Evolutionary conservation across 225 moss, liverwort and hornwort species (phyloP), one percentile per base, ranked within the genome.

Genomic region (Polytrichum commune): DNA sequence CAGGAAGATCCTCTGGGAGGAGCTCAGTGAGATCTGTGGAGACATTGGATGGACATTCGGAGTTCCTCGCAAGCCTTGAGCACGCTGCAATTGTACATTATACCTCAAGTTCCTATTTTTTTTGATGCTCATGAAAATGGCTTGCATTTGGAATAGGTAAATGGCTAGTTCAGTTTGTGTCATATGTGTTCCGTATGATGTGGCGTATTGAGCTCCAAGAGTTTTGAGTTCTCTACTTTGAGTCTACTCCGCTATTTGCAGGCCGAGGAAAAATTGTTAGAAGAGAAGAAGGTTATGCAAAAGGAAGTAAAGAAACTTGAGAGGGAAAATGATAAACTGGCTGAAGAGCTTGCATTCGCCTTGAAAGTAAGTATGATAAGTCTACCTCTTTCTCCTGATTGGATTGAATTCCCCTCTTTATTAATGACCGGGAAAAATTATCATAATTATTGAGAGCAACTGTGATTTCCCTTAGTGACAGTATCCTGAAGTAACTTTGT

Each of bases 11-110:
- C 66, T 82, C 78, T 18, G 46, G 55, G n/a, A 77, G 69, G 76
- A 73, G 78, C 65, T 84, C 77, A 19, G 62, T 24, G 16, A 77
- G 60, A 69, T 84, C 83, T 28, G 62, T 74, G 68, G 83, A 77
- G 30, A 74, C 77, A 18, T 57, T 83, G 33, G 79, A 83, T 63
- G 83, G 77, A 29, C 76, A 83, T 18, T 74, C 71, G 4, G 77
- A 83, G 64, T 77, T 83, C 67, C 68, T 83, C 33, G 83, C 79
- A 71, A 80, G 83, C 35, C 80, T 83, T 55, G 80, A 77, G 55
- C 80, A 83, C 29, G 80, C 83, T 27, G 83, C 80, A 9, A 74
- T 74, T 69, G 83, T 83, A 79, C 3, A 1, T 46, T 46, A 46
- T 46, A 13, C 46, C 46, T 46, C 46, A 46, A 46, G 13, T 46